These are phyloP conservation scores for Darksidea phi DNA, from an alignment of 495 filamentous ascomycete species.

Conservation along the genomic window DNA sequence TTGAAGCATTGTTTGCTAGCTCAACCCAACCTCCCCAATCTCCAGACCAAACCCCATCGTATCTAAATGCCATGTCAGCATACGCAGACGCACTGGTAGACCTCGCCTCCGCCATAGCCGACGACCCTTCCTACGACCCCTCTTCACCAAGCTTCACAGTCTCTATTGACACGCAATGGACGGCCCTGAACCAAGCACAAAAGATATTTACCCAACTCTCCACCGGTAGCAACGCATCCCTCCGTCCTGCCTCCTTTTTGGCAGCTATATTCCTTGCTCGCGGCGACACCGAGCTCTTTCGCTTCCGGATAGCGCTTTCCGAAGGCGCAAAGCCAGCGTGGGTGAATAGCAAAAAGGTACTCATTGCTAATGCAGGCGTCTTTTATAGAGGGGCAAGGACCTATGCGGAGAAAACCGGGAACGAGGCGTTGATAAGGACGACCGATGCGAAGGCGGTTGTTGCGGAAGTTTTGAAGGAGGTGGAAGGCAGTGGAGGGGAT, in stretches of 20 bases:
- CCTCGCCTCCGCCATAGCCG: slow-evolving; percentile 46
- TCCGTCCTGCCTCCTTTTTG: slow-evolving; percentile 49
- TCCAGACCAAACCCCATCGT: slow-evolving; percentile 40
- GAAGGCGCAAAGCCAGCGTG: slow-evolving; percentile 51
- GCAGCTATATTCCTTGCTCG: slow-evolving; percentile 60
- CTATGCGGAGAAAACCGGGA: slow-evolving; percentile 48
- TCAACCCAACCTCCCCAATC: slow-evolving; percentile 45
- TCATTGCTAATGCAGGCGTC: slow-evolving; percentile 62
- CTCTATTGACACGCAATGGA: slow-evolving; percentile 19
- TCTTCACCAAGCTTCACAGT: neutral
- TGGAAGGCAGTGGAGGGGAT: neutral
- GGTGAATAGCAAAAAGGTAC: slow-evolving; percentile 48
- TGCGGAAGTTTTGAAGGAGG: slow-evolving; percentile 36
- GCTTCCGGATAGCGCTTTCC: slow-evolving; percentile 54
- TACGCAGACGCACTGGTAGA: slow-evolving; percentile 60
- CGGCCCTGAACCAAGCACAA: slow-evolving; percentile 50
- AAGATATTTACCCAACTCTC: slow-evolving; percentile 53
- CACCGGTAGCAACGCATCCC: slow-evolving; percentile 53
- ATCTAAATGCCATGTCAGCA: slow-evolving; percentile 52
- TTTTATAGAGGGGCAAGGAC: slow-evolving; percentile 63
- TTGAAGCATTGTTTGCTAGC: slow-evolving; percentile 37
- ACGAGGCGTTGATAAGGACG: slow-evolving; percentile 35
- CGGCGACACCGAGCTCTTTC: slow-evolving; percentile 62
- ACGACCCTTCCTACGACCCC: neutral
- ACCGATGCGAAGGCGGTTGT: slow-evolving; percentile 46